Conservation (phyloP, 2,329 filamentous ascomycete species). For the Emericellopsis atlantica region DNA sequence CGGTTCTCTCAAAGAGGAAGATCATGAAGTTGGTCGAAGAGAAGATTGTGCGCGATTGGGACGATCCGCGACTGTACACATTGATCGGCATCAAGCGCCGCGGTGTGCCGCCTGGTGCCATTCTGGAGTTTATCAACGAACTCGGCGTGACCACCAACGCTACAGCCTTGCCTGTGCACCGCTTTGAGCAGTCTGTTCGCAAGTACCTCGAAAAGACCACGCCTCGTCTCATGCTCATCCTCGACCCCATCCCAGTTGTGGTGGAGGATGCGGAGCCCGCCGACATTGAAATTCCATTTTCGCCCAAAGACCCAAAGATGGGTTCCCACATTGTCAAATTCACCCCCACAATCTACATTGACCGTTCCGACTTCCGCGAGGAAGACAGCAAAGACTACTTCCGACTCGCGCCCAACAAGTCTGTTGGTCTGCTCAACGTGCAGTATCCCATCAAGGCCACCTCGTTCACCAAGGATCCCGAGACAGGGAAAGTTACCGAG, state of each 20-base stretch:
- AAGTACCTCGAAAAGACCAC: slow-evolving; percentile 82
- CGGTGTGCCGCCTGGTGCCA: slow-evolving; percentile 77
- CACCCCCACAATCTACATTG: slow-evolving; percentile 69
- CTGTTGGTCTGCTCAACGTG: slow-evolving; percentile 56
- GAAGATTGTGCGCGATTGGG: slow-evolving; percentile 74
- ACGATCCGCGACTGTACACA: slow-evolving; percentile 83
- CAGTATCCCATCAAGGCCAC: slow-evolving; percentile 55
- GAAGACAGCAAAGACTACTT: slow-evolving; percentile 59
- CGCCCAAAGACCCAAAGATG: slow-evolving; percentile 65
- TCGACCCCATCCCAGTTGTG: slow-evolving; percentile 72
- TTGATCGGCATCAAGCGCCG: slow-evolving; percentile 72
- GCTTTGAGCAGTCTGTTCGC: slow-evolving; percentile 75
- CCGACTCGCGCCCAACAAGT: slow-evolving; percentile 59
- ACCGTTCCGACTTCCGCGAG: slow-evolving; percentile 63
- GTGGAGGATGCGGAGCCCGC: slow-evolving; percentile 57
- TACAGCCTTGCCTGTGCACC: slow-evolving; percentile 65
- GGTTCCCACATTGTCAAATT: slow-evolving; percentile 50
- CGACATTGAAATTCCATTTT: slow-evolving; percentile 65
- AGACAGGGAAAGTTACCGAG: slow-evolving; percentile 46
- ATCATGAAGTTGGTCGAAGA: slow-evolving; percentile 69
- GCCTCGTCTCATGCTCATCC: slow-evolving; percentile 76
- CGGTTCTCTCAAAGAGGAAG: slow-evolving; percentile 77
- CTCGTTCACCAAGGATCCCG: slow-evolving; percentile 49
- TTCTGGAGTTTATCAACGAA: slow-evolving; percentile 82
- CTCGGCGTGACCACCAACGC: slow-evolving; percentile 78